Percentiles rank a stretch among this genome's conserved stretches.
phyloP scores from a whole-genome alignment of 257 asterid species.

The Solanum rostratum region DNA sequence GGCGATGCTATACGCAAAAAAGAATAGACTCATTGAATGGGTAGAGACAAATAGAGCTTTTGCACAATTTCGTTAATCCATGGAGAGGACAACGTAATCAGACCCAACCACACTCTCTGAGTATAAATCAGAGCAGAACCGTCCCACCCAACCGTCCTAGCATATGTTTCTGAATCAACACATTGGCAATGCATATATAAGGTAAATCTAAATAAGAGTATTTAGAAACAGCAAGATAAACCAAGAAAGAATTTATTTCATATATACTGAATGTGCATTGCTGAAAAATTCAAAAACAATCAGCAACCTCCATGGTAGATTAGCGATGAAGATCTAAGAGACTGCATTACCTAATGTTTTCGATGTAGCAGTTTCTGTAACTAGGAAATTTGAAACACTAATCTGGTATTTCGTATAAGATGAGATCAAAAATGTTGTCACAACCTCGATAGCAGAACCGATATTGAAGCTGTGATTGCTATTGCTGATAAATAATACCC shows the following conservation, averaged over 20 bases:
- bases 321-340: background rate
- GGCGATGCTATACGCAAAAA: background rate
- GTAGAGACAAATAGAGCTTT: background rate
- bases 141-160: background rate
- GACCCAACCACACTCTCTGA: background rate
- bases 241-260: background rate
- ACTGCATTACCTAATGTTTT: background rate
- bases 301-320: slow-evolving; percentile 4
- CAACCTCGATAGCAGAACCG: slow-evolving; percentile 28
- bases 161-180: background rate
- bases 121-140: background rate
- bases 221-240: background rate
- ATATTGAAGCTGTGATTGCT: slow-evolving; percentile 25
- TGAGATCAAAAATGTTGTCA: slow-evolving; percentile 6
- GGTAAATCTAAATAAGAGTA: background rate
- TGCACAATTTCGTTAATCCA: background rate
- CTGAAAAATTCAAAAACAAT: slow-evolving; percentile 10
- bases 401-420: background rate
- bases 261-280: slow-evolving; percentile 4
- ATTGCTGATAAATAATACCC: slow-evolving; percentile 18
- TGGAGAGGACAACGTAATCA: background rate
- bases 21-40: background rate
- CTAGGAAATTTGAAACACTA: background rate
- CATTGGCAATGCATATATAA: background rate
- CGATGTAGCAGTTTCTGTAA: background rate